Conservation (phyloP, 2,329 filamentous ascomycete species). For the Pestalotiopsis sp. region DNA sequence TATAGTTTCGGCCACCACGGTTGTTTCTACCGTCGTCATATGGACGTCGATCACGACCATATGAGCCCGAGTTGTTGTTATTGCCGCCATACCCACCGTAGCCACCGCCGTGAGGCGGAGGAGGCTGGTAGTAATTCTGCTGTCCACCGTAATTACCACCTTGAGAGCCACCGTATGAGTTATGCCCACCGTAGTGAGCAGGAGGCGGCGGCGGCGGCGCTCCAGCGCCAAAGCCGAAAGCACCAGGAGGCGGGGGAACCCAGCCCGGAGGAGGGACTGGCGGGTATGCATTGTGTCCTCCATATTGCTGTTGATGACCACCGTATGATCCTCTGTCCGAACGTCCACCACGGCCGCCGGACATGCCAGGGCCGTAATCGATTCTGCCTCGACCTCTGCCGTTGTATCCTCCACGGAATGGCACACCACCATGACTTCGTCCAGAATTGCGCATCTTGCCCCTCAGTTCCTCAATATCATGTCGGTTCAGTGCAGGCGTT, state of each 20-base stretch:
- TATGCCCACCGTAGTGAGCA: conserved; percentile 24
- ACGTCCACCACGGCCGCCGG: conserved; percentile 26
- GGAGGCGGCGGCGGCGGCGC: conserved; percentile 43
- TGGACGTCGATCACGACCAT: conserved; percentile 23
- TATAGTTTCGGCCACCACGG: conserved; percentile 23
- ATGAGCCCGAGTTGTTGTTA: conserved; percentile 27
- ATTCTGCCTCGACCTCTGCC: conserved; percentile 31
- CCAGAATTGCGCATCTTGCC: conserved; percentile 67
- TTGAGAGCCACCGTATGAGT: conserved; percentile 23
- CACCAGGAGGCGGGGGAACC: conserved; percentile 42
- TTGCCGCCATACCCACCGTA: conserved; percentile 26
- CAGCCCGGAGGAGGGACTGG: conserved; percentile 32
- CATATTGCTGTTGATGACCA: conserved; percentile 49
- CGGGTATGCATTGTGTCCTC: conserved; percentile 29
- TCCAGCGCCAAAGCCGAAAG: conserved; percentile 38
- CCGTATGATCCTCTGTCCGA: conserved; percentile 33
- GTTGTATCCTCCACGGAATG: conserved; percentile 43
- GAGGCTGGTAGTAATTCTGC: conserved; percentile 26
- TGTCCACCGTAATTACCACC: conserved; percentile 26
- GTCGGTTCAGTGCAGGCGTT: conserved; percentile 70
- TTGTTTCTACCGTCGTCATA: conserved; percentile 23
- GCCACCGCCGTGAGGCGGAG: conserved; percentile 21
- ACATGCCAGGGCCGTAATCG: conserved; percentile 34
- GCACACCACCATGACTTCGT: conserved; percentile 72
- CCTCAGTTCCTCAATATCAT: conserved; percentile 75